phyloP scores from a whole-genome alignment of 208 protist genomes.

The Crithidia brevicula region DNA sequence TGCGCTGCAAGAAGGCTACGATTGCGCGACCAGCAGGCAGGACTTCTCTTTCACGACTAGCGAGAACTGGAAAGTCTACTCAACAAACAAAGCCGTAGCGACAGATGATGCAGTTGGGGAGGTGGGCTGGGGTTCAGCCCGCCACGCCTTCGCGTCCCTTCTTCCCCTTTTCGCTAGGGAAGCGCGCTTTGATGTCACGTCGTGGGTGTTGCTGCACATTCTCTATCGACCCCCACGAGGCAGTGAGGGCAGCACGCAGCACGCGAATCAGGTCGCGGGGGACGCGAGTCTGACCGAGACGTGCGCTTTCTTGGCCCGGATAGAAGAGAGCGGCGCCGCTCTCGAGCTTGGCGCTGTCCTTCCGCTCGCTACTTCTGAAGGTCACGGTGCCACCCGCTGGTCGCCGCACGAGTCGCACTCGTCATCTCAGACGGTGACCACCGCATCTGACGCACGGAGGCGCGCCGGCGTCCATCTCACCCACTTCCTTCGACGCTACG shows the following conservation, averaged over 20 bases:
- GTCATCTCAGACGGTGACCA: neutral
- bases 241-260: neutral
- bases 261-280: neutral
- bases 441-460: neutral
- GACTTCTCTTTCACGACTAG: no score
- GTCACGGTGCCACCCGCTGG: neutral
- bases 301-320: slow-evolving; percentile 25
- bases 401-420: no score
- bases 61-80: no score
- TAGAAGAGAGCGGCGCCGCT: slow-evolving; percentile 20
- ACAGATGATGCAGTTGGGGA: neutral
- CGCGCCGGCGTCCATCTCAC: slow-evolving; percentile 4
- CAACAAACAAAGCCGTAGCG: neutral
- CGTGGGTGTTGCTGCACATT: slow-evolving; percentile 34
- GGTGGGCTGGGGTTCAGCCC: slow-evolving; percentile 33
- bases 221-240: slow-evolving; percentile 16
- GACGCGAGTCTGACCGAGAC: slow-evolving; percentile 21
- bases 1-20: neutral
- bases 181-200: slow-evolving; percentile 35
- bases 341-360: slow-evolving; percentile 13
- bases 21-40: neutral
- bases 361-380: neutral
- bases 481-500: slow-evolving; percentile 16
- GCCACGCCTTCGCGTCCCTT: slow-evolving; percentile 43
- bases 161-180: slow-evolving; percentile 52